A percentile compares a stretch with the other conserved stretches of the same genome.
These are phyloP conservation scores for Trichophyton verrucosum DNA, from an alignment of 2,329 filamentous ascomycete species.

Conservation along the genomic window DNA sequence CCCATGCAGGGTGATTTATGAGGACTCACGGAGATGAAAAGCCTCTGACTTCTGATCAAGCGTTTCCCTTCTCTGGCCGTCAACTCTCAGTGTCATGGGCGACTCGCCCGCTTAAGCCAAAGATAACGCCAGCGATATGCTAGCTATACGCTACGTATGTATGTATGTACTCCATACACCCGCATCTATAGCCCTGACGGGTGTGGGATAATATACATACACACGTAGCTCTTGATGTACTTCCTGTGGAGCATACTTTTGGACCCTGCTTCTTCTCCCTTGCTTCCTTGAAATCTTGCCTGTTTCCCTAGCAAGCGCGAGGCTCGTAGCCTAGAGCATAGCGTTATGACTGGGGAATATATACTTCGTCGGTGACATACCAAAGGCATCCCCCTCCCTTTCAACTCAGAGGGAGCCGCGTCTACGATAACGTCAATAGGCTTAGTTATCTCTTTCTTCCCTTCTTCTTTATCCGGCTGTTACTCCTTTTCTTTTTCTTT, in stretches of 20 bases:
- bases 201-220: too few species aligned
- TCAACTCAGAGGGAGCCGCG: background rate
- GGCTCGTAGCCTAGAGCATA: background rate
- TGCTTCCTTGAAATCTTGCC: background rate
- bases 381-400: background rate
- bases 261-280: conserved; percentile 1
- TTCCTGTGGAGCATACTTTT: background rate
- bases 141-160: background rate
- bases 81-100: background rate
- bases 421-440: background rate
- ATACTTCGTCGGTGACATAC: background rate
- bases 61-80: background rate
- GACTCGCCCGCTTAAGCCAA: background rate
- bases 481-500: background rate
- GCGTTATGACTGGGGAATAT: background rate
- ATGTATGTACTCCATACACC: background rate
- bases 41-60: background rate
- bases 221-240: background rate
- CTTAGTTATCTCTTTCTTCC: background rate
- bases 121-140: background rate
- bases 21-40: background rate
- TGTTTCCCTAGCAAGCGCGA: background rate
- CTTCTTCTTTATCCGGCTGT: background rate
- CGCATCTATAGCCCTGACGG: too few species aligned
- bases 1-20: background rate